Conservation (phyloP, 768 basidiomycete species). For the Pholiota molesta region DNA sequence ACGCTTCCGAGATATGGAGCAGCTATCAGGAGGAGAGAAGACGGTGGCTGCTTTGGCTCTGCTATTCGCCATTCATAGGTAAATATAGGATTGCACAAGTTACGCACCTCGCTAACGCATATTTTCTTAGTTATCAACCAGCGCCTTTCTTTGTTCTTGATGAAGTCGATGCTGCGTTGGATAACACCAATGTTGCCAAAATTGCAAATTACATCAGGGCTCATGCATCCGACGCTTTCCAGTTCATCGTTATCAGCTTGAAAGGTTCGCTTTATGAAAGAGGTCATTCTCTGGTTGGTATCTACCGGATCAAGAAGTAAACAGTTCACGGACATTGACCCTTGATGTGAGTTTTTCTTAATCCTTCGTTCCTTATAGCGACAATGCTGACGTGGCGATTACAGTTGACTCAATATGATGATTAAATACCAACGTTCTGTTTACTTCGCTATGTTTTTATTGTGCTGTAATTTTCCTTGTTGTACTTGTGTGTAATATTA, state of each 20-base stretch:
- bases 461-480: constrained; percentile 10
- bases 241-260: constrained; percentile 97
- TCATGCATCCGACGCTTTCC: constrained; percentile 84
- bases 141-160: constrained; percentile 99
- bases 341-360: constrained; percentile 67
- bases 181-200: constrained; percentile 98
- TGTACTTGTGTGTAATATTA: constrained; percentile 9
- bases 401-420: constrained; percentile 67
- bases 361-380: background rate
- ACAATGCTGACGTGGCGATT: constrained; percentile 2
- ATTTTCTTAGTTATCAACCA: constrained; percentile 76
- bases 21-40: constrained; percentile 97
- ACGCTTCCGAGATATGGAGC: constrained; percentile 98
- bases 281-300: constrained; percentile 89
- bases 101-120: background rate
- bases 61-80: constrained; percentile 97
- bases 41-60: constrained; percentile 97
- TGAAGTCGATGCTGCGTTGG: constrained; percentile 96
- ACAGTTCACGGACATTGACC: constrained; percentile 89
- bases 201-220: constrained; percentile 90
- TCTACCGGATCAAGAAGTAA: constrained; percentile 95
- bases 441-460: background rate
- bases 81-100: constrained; percentile 11
- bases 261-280: constrained; percentile 93
- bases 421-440: constrained; percentile 30